Conservation (phyloP, 2,329 filamentous ascomycete genomes). For the Ophiostoma fasciatum region DNA sequence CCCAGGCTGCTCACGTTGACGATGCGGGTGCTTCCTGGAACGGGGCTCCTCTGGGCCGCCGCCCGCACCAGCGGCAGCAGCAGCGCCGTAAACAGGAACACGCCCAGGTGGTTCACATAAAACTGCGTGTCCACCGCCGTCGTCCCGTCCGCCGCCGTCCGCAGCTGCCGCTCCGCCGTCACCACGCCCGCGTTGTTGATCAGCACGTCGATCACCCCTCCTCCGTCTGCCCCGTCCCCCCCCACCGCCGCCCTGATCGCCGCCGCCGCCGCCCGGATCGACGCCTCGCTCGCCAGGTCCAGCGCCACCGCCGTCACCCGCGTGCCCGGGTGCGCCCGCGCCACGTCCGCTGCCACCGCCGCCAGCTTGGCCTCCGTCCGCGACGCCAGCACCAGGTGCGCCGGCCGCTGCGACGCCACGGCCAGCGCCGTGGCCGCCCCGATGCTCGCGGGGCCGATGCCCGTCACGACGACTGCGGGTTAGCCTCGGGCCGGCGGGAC, state of each 20-base stretch:
- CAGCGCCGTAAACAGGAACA: conserved; percentile 31
- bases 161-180: conserved; percentile 18
- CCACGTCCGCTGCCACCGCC: conserved; percentile 23
- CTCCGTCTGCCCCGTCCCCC: too few relatives aligned
- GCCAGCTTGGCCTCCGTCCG: conserved; percentile 28
- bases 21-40: conserved; percentile 18
- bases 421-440: conserved; percentile 26
- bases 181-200: conserved; percentile 28
- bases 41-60: conserved; percentile 16
- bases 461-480: conserved; percentile 19
- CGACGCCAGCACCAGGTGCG: conserved; percentile 28
- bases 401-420: conserved; percentile 28
- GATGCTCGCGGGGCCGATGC: conserved; percentile 26
- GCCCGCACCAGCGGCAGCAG: conserved; percentile 26
- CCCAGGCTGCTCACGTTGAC: conserved; percentile 27
- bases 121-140: conserved; percentile 14
- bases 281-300: conserved; percentile 20
- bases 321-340: conserved; percentile 10
- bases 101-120: conserved; percentile 28
- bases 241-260: conserved; percentile 15
- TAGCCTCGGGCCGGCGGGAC: too few relatives aligned
- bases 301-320: conserved; percentile 16
- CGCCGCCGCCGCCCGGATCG: conserved; percentile 20
- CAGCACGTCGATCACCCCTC: conserved; percentile 29
- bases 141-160: conserved; percentile 18